These are phyloP conservation scores for Peniophora sp. DNA, from an alignment of 1,284 basidiomycete species.

Conservation along the genomic window DNA sequence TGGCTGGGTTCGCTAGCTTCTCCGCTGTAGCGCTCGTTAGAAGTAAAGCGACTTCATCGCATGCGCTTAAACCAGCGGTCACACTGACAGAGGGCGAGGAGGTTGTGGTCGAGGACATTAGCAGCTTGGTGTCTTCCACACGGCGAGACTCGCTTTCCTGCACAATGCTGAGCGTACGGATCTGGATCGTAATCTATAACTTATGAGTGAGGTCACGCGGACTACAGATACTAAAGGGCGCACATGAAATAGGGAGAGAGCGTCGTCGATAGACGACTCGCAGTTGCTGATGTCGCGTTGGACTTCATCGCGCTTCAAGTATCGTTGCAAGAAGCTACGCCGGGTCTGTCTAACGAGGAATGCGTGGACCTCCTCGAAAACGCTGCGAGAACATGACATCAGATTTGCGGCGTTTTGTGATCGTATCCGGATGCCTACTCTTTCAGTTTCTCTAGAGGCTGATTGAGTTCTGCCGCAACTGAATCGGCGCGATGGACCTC, in stretches of 20 bases:
- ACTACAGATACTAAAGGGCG: background rate
- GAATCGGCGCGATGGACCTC: background rate
- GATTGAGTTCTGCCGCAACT: background rate
- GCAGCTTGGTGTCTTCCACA: slow-evolving; percentile 18
- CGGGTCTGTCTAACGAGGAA: background rate
- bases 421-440: background rate
- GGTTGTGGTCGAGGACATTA: background rate
- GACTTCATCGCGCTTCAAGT: background rate
- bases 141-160: slow-evolving; percentile 28
- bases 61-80: no score
- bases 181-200: slow-evolving; percentile 38
- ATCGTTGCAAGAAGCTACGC: background rate
- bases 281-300: background rate
- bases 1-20: slow-evolving; percentile 16
- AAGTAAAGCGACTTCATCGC: no score
- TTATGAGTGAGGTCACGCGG: background rate
- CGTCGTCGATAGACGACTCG: background rate
- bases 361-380: background rate
- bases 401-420: background rate
- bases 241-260: background rate
- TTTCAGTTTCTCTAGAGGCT: background rate
- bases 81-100: background rate
- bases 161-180: slow-evolving; percentile 51
- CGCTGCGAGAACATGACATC: background rate
- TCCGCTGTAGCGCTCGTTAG: no score